phyloP scores from a whole-genome alignment of 495 filamentous ascomycete genomes.

The Penicillium samsonianum region DNA sequence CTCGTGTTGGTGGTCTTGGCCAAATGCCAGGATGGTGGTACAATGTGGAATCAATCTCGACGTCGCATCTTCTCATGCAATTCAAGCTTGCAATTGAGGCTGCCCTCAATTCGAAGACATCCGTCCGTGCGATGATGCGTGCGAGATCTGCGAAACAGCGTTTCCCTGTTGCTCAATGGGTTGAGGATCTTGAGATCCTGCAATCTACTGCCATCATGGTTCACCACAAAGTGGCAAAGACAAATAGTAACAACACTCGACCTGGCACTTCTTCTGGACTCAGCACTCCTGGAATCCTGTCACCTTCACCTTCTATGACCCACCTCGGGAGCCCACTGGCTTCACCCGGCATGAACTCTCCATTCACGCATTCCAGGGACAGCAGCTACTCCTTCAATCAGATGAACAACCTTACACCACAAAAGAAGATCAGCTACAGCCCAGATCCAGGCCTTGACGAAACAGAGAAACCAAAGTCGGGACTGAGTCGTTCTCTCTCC shows the following conservation, averaged over 20 bases:
- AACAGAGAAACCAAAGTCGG: constrained; percentile 39
- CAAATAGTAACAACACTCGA: constrained; percentile 37
- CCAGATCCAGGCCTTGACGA: constrained; percentile 37
- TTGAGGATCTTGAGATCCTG: constrained; percentile 62
- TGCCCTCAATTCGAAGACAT: constrained; percentile 61
- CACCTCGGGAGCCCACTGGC: constrained; percentile 37
- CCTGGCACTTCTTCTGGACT: constrained; percentile 38
- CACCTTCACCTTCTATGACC: constrained; percentile 23
- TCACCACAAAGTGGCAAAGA: constrained; percentile 43
- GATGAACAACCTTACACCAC: constrained; percentile 47
- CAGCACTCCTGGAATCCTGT: constrained; percentile 35
- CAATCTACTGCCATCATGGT: constrained; percentile 56
- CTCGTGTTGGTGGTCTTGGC: constrained; percentile 64
- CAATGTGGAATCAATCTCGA: constrained; percentile 67
- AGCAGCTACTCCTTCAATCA: constrained; percentile 40
- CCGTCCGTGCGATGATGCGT: constrained; percentile 66
- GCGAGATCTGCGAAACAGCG: constrained; percentile 73
- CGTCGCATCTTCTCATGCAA: constrained; percentile 68
- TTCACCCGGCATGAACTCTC: constrained; percentile 41
- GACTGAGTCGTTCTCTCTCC: constrained; percentile 43
- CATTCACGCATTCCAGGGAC: constrained; percentile 28
- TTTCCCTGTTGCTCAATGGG: constrained; percentile 72
- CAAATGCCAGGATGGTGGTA: constrained; percentile 79
- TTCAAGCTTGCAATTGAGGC: constrained; percentile 70
- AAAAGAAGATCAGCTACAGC: constrained; percentile 50